Evolutionary conservation across 2,329 filamentous ascomycete species (phyloP).

Genomic region (Leptographium procerum): DNA sequence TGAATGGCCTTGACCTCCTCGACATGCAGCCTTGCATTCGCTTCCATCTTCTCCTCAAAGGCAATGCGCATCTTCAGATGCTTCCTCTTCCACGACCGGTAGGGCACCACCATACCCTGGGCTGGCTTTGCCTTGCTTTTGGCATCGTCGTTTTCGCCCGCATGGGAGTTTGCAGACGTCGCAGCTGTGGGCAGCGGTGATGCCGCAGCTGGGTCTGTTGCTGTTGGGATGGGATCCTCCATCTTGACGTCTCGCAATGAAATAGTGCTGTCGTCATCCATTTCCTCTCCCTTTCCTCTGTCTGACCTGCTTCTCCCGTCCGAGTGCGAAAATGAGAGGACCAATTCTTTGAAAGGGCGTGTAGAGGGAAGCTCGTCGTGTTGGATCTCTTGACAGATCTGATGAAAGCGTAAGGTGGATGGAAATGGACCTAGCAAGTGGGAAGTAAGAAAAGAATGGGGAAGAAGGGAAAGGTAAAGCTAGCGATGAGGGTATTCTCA

Average conservation of each 20-base stretch:
- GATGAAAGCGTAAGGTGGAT: background rate
- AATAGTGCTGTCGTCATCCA: conserved; percentile 19
- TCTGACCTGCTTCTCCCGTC: no score
- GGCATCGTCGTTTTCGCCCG: conserved; percentile 22
- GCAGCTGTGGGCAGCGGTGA: background rate
- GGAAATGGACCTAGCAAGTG: background rate
- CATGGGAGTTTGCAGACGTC: background rate
- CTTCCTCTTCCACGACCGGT: conserved; percentile 79
- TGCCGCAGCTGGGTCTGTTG: background rate
- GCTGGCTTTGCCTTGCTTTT: conserved; percentile 16
- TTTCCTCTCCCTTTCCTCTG: no score
- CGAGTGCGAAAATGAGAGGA: no score
- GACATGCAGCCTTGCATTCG: conserved; percentile 72
- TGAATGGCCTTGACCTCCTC: conserved; percentile 71
- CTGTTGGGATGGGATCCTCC: conserved; percentile 23
- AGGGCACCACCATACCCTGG: conserved; percentile 33
- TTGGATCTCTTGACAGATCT: background rate
- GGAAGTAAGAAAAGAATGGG: background rate
- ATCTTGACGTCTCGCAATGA: conserved; percentile 25
- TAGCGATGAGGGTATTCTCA: background rate
- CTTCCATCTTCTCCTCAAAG: conserved; percentile 67
- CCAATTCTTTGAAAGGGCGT: background rate
- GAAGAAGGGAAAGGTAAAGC: background rate
- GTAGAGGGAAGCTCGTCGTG: background rate
- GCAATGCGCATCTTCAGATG: conserved; percentile 80